phyloP scores from a whole-genome alignment of 192 early-diverging fungal genomes.

The Coemansia sp. region DNA sequence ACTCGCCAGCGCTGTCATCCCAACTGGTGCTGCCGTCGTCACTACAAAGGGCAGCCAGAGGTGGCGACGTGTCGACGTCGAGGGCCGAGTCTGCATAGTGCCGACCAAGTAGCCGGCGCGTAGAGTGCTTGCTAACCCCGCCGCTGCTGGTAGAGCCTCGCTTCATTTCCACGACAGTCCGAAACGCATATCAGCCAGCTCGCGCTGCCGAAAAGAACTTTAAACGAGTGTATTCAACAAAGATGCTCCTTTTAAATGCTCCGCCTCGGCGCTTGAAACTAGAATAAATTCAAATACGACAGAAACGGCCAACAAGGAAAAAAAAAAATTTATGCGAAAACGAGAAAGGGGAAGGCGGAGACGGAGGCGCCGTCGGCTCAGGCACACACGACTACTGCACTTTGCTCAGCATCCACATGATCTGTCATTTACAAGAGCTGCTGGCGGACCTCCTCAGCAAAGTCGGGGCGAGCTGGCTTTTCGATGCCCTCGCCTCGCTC shows the following conservation, averaged over 20 bases:
- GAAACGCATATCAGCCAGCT: conserved; percentile 3
- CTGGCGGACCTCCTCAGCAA: conserved; percentile 78
- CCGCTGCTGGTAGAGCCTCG: conserved; percentile 2
- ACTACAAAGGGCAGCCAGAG: neutral
- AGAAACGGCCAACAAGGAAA: neutral
- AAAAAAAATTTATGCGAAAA: neutral
- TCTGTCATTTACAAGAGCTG: conserved; percentile 30
- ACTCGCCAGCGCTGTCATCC: neutral
- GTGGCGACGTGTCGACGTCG: neutral
- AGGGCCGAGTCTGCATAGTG: neutral
- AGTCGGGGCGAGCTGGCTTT: conserved; percentile 69
- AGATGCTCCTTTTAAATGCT: conserved; percentile 1
- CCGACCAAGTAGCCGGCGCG: conserved; percentile 1
- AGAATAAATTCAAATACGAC: neutral
- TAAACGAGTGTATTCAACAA: neutral
- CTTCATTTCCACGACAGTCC: neutral
- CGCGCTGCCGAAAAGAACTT: neutral
- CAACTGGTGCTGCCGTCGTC: conserved; percentile 7
- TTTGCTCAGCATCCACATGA: neutral
- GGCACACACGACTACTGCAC: neutral
- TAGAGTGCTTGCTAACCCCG: neutral
- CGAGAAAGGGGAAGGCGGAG: neutral
- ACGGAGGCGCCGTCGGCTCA: neutral
- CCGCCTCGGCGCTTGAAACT: neutral
- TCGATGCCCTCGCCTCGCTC: conserved; percentile 88